Base-by-base conservation (phyloP, 768 basidiomycete genomes). In the Ramaria sp. region DNA sequence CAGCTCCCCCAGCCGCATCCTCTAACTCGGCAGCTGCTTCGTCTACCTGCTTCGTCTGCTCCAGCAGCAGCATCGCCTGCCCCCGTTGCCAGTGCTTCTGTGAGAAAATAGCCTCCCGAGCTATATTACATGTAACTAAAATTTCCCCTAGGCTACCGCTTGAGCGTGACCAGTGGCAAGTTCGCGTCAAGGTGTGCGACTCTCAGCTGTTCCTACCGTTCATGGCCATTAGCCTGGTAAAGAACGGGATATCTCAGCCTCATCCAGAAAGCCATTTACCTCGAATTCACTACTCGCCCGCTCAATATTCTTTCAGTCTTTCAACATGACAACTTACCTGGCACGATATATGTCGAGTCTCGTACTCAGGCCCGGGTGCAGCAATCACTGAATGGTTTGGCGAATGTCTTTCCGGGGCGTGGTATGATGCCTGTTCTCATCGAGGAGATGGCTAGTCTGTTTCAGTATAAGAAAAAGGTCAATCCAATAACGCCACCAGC, bases 261-360 rank as follows among this genome's bases (percentile, higher is more conserved):
- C 51, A 93, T 96, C 81, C 84, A 92, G 57, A 98, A 96, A 71
- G 82, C 91, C 27, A 80, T 95, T 49, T 87, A 89, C 64, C 75
- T 86, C 22, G 88, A 95, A 67, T 87, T 84, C 68, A 80, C 80
- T 2, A 82, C 80, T 47, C 78, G 76, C 33, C 91, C 92, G 0
- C 79, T 97, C 41, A 78, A 78, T n/a, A 93, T 99, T 62, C 73
- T 89, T 46, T 91, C 96, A 7, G 92, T 91, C 6, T 99, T 99
- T 71, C 89, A 95, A 68, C 86, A 95, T 47, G 94, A 98, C 68
- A 94, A 94, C 1, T 75, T 99, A 2, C 84, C 88, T 0, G 95
- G 95, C 1, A 92, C 92, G 84, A 86, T 99, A 60, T 99, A 98
- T 66, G 85, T 99, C 48, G 96, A 99, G 72, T 92, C 95, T 9